Base-by-base conservation (phyloP, 768 basidiomycete species). In the Podaxis carcinomalis region DNA sequence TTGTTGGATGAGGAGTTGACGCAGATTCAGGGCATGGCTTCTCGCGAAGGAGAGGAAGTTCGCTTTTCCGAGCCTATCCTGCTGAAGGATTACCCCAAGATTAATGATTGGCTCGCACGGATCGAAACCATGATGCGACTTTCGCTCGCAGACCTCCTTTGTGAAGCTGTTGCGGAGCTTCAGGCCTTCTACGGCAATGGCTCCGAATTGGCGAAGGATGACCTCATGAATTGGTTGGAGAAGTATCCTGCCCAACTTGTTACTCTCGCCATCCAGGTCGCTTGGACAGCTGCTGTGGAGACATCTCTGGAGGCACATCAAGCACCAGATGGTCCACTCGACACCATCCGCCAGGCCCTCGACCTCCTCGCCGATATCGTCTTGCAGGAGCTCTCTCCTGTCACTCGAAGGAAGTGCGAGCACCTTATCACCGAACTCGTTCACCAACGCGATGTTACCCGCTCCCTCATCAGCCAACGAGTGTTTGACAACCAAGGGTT, bases 391-490 rank as follows among this genome's bases (percentile, higher is more conserved):
- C 85, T 98, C 36, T 81, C 77, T 44, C 86, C 92, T 16, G 90
- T 94, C 47, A 95, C 94, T n/a, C 91, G 97, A 59, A 89, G 92
- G 65, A 99, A 99, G 76, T 95, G 95, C 78, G 97, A 99, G 67
- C 95, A 98, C 68, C 85, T 99, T 64, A 98, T 99, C 78, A 98
- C 96, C 0, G 97, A 99, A 72, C 85, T 99, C 13, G 97, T 98
- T 40, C 97, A 99, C 72, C 95, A 99, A 71, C 85, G 97, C 64
- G 97, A 99, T 73, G 96, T 98, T 42, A 89, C 87, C 40, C 89
- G 97, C 11, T 77, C 81, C 11, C 87, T 98, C 58, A 82, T 91
- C 57, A 80, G 85, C 61, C 83, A 87, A 67, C 74, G 79, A 28
- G 81, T 90, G 13, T 59, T 75, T 3, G 89, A 93, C 63, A 72